Conservation (phyloP, 2,329 filamentous ascomycete genomes). For the Bipolaris victoriae region DNA sequence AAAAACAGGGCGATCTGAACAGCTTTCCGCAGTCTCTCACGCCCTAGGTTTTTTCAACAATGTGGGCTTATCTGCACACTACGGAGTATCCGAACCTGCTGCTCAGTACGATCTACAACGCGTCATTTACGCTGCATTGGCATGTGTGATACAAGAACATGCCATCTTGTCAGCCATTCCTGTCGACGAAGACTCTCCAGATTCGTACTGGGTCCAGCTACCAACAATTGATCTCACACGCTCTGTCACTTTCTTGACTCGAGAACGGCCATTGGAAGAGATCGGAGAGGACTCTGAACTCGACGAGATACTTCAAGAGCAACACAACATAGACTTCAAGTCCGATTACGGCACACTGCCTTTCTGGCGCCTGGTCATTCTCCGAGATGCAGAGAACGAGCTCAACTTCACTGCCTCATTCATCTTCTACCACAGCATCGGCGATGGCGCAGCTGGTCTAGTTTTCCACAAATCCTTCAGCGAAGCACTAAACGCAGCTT, state of each 20-base stretch:
- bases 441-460: conserved; percentile 53
- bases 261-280: neutral
- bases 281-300: conserved; percentile 35
- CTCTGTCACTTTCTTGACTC: neutral
- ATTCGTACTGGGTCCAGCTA: neutral
- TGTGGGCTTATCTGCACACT: conserved; percentile 47
- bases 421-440: conserved; percentile 55
- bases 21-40: conserved; percentile 51
- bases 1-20: conserved; percentile 48
- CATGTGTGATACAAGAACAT: neutral
- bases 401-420: conserved; percentile 51
- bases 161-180: neutral
- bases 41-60: conserved; percentile 52
- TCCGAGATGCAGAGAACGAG: conserved; percentile 22
- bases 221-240: neutral
- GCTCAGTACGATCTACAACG: neutral
- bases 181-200: neutral
- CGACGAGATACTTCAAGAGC: conserved; percentile 46
- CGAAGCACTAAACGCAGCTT: conserved; percentile 36
- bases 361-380: conserved; percentile 52
- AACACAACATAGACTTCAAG: conserved; percentile 51
- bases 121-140: neutral
- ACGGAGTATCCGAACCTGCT: neutral
- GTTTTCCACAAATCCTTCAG: conserved; percentile 52
- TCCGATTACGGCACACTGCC: conserved; percentile 34